Conservation (phyloP, 1,284 basidiomycete species). For the Pyrrhoderma lamaoense region DNA sequence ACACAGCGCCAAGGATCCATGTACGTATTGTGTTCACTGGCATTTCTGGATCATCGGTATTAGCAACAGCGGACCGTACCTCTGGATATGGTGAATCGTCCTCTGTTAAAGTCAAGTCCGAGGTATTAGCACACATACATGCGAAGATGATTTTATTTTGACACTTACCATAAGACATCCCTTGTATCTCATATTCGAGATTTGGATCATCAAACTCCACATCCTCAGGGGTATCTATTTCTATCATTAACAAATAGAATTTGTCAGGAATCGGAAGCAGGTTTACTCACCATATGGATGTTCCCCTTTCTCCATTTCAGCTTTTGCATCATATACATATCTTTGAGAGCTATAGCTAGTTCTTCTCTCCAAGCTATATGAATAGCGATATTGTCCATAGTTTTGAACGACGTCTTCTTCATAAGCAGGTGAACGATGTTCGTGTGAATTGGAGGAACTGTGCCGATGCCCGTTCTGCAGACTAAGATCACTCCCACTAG, state of each 20-base stretch:
- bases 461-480: not conserved
- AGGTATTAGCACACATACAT: not conserved
- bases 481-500: conserved; percentile 5
- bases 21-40: conserved; percentile 46
- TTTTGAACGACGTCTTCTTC: conserved; percentile 1
- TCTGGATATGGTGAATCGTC: conserved; percentile 42
- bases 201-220: conserved; percentile 38
- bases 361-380: not conserved
- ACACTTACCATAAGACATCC: conserved; percentile 16
- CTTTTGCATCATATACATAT: conserved; percentile 9
- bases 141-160: not conserved
- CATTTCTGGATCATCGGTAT: conserved; percentile 34
- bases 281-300: conserved; percentile 7
- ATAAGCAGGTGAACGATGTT: conserved; percentile 6
- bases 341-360: not conserved
- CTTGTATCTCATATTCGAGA: conserved; percentile 34
- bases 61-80: conserved; percentile 37
- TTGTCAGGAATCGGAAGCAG: not conserved
- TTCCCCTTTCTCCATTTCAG: conserved; percentile 9
- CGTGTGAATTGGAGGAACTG: not conserved
- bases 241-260: not conserved
- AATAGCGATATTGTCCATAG: not conserved
- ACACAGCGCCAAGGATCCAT: conserved; percentile 48
- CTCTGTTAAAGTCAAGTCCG: conserved; percentile 25
- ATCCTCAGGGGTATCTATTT: not conserved